Evolutionary conservation across 2,329 filamentous ascomycete genomes (phyloP), one percentile per base, ranked within the genome.

Genomic region (Thelonectria rubi): DNA sequence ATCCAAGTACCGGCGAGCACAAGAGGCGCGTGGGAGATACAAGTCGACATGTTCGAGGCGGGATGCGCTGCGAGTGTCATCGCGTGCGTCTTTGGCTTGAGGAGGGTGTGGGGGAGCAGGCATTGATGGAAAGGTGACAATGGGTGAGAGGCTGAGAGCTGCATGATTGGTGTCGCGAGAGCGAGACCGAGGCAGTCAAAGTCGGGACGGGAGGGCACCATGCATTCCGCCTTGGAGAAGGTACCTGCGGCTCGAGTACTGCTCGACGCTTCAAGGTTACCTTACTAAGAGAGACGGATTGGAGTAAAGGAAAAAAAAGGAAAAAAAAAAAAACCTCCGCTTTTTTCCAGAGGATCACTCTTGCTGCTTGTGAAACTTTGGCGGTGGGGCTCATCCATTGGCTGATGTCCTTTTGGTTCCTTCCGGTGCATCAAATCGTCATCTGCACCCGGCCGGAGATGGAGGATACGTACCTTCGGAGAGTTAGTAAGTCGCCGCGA

Each of bases 221-320:
- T 40, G 48, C 53, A 61, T 61, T 61, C 58, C 53, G 21, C 48
- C 47, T 26, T 26, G 9, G 34, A 21, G 3, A 14, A 21, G 17
- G 48, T 61, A 61, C 58, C 26, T 61, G 14, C 18, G 48, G 11
- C 18, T 6, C 15, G 56, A 26, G 58, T 61, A 61, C 42, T 43
- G 12, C n/a, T 43, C 15, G 55, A 21, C 17, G 17, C 14, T 6
- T 47, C 21, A 21, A 40, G 30, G 7, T 32, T 46, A n/a, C n/a
- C n/a, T n/a, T n/a, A n/a, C n/a, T 20, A 5, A 18, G 30, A 26
- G 32, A 24, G 32, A 40, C 37, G 47, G 32, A 46, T 24, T 55
- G 30, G 20, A 32, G 24, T 15, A 5, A 47, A 17, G 21, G 21
- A 11, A 47, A 17, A 7, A 30, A 17, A n/a, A n/a, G n/a, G n/a